Base-by-base conservation (phyloP, 176 grass and related monocot genomes). In the Panicum miliaceum region DNA sequence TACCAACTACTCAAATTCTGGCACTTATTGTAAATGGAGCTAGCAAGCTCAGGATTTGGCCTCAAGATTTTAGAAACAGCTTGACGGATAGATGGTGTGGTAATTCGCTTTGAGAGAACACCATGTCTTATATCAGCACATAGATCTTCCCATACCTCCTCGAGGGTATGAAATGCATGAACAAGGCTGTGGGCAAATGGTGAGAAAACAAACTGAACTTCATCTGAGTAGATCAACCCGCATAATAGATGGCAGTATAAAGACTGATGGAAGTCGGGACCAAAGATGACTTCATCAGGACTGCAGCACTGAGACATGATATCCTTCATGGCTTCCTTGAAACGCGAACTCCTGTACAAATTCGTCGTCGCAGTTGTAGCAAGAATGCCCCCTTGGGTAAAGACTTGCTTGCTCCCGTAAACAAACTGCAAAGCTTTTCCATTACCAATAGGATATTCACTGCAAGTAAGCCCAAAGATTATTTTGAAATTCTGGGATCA, bases 221-320 rank as follows among this genome's bases (percentile, higher is more conserved):
- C 90, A 5, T 97, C 84, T 11, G 86, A 94, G 65, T 90, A 76
- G 32, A 97, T 91, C 32, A 97, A 73, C 16, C 95, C 95, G 8
- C 95, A 97, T 7, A 97, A 82, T 56, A 97, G 85, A 76, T 97
- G 95, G 43, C 95, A 97, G 54, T 97, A 97, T 7, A 97, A 88
- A 8, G 92, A 93, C 34, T 97, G 92, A 53, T 88, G 45, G 86
- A 91, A 97, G 40, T 94, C 90, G 8, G 86, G 74, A 10, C 95
- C 84, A 48, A 97, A 97, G 64, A 97, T 86, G 32, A 97, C 92
- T 84, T 87, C 92, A 42, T 94, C 90, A 4, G 95, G 95, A 72
- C 95, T 94, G 54, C 90, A 91, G 64, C 82, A 78, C 52, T 91
- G 84, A 61, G 82, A 91, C 29, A 90, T 82, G 59, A 94, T 93